Base-by-base conservation (phyloP, 23 red algal species). In the Gracilariopsis chorda region DNA sequence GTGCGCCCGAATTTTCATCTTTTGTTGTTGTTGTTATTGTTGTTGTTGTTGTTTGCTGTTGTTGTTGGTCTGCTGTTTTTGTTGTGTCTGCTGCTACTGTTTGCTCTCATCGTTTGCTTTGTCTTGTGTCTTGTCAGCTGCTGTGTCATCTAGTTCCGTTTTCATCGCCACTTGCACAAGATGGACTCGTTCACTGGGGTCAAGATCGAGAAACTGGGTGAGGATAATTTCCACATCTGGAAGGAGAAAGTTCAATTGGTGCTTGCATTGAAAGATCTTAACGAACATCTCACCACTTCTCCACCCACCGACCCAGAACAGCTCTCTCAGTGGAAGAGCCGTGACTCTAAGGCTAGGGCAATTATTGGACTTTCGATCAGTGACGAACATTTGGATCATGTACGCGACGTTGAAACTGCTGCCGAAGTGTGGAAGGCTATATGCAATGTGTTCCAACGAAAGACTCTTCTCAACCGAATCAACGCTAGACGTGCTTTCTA, bases 181-280 rank as follows among this genome's bases (percentile, higher is more conserved):
- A 80, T 80, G 75, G 75, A 80, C 13, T 51, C 1, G 1, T 55
- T 80, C 48, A 57, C 41, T 55, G 75, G 75, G 0, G 48, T 80
- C 12, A 80, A 80, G 35, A 80, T 53, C 24, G 75, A 80, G 24
- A 56, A 80, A 44, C 44, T 80, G 30, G 42, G 46, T 37, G 75
- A 80, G 42, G 75, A 57, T 39, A 80, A 80, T 46, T 80, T 80
- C 75, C 75, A 80, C 43, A 44, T 80, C 28, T 80, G 75, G 75
- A 80, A 80, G 42, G 40, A 80, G 25, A 80, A 80, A 44, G 42
- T 85, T 39, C n/a, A 85, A 37, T 28, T 85, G 29, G 29, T 85
- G 10, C 61, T 74, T 64, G 80, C 80, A 21, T 37, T 85, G n/a
- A 64, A 70, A 23, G 51, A 73, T 56, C 61, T 85, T 34, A 35